Evolutionary conservation across 108 stramenopile genomes (phyloP).

Genomic region (Skeletonema costatum): DNA sequence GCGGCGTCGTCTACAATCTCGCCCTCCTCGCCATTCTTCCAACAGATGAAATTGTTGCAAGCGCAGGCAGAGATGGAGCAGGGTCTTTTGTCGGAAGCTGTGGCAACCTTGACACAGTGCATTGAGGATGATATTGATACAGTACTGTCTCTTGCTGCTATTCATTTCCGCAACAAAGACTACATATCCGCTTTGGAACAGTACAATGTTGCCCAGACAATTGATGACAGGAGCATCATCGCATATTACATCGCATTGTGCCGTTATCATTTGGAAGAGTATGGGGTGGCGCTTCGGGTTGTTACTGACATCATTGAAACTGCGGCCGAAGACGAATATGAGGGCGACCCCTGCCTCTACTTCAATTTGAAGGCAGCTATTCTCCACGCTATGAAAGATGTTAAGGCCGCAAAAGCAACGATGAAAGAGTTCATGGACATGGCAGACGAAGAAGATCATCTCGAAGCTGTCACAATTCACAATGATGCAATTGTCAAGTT

Average conservation of each 20-base stretch:
- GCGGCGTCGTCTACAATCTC: conserved; percentile 17
- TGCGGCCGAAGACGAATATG: conserved; percentile 32
- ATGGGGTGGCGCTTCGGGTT: conserved; percentile 59
- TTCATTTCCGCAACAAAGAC: conserved; percentile 78
- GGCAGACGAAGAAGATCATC: conserved; percentile 63
- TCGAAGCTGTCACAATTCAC: conserved; percentile 89
- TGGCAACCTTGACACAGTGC: conserved; percentile 64
- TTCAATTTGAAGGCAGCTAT: conserved; percentile 90
- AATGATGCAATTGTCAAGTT: conserved; percentile 79
- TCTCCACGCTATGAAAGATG: conserved; percentile 56
- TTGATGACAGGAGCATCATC: conserved; percentile 74
- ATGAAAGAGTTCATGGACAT: conserved; percentile 79
- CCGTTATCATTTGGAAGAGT: conserved; percentile 73
- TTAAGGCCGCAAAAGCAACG: conserved; percentile 66
- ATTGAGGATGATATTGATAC: conserved; percentile 76
- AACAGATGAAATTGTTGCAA: conserved; percentile 68
- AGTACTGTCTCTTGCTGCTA: conserved; percentile 67
- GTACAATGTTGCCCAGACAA: conserved; percentile 73
- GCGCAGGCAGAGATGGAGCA: conserved; percentile 77
- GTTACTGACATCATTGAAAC: conserved; percentile 74
- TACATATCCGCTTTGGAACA: conserved; percentile 63
- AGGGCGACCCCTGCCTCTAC: conserved; percentile 57
- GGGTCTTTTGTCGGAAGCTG: conserved; percentile 71
- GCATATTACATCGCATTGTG: conserved; percentile 90
- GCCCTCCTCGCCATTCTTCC: conserved; percentile 18